phyloP scores from a whole-genome alignment of 352 stramenopile species.

The Plasmopara muralis region DNA sequence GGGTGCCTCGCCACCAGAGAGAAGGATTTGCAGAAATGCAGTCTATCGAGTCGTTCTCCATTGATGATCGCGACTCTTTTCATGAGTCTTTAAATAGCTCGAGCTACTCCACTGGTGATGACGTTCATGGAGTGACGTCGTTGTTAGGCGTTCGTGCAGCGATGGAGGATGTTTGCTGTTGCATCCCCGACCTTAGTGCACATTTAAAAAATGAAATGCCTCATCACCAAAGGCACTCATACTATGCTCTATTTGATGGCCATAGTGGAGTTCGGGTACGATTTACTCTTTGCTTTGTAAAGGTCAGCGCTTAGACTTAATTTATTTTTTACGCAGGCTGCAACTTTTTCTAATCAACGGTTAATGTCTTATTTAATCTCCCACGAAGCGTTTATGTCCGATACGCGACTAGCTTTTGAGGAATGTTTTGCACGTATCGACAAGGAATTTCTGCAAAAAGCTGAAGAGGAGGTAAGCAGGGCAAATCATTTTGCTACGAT shows the following conservation, averaged over 20 bases:
- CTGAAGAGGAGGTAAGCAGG: conserved; percentile 41
- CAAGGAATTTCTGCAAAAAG: conserved; percentile 63
- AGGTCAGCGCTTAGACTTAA: background rate
- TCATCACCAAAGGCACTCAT: conserved; percentile 47
- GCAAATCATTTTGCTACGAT: background rate
- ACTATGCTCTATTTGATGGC: conserved; percentile 83
- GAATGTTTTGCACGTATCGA: conserved; percentile 76
- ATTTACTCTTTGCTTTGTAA: conserved; percentile 2
- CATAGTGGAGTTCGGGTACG: conserved; percentile 72
- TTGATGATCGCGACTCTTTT: conserved; percentile 43
- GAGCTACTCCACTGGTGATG: conserved; percentile 63
- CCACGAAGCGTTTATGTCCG: conserved; percentile 56
- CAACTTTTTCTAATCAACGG: conserved; percentile 66
- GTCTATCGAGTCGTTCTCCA: conserved; percentile 41
- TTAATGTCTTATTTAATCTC: conserved; percentile 61
- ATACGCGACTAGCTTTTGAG: conserved; percentile 57
- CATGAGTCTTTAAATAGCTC: conserved; percentile 55
- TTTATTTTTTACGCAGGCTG: conserved; percentile 36
- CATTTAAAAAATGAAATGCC: conserved; percentile 29
- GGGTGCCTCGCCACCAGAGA: conserved; percentile 47
- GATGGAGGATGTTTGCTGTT: conserved; percentile 82
- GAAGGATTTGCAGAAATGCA: conserved; percentile 45
- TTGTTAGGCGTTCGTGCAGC: conserved; percentile 66
- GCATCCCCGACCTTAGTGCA: conserved; percentile 63
- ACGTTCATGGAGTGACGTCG: conserved; percentile 71